Conservation (phyloP, 805 yeast genomes). For the Kuraishia piskuri region DNA sequence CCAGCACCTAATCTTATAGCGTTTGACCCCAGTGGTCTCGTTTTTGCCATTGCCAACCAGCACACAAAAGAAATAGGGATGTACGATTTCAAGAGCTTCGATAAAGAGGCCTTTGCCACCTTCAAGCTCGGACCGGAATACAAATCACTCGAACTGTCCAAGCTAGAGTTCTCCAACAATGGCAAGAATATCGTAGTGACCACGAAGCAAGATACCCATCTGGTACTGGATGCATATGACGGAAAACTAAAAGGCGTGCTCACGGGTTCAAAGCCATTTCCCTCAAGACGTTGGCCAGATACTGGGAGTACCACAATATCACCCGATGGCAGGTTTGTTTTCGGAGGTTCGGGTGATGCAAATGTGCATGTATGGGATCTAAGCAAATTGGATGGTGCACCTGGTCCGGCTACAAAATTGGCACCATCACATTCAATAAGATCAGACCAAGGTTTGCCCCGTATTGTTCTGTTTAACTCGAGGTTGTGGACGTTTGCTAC, state of each 20-base stretch:
- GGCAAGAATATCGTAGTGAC: conserved; percentile 30
- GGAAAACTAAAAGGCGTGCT: conserved; percentile 42
- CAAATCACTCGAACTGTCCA: conserved; percentile 8
- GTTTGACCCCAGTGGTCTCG: conserved; percentile 77
- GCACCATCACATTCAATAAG: conserved; percentile 12
- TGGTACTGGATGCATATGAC: conserved; percentile 61
- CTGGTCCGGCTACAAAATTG: conserved; percentile 5
- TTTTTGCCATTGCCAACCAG: conserved; percentile 60
- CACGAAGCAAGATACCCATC: conserved; percentile 18
- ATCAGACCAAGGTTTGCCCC: conserved; percentile 29
- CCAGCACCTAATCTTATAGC: conserved; percentile 52
- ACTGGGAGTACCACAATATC: conserved; percentile 52
- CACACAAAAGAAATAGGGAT: conserved; percentile 38
- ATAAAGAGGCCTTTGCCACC: conserved; percentile 45
- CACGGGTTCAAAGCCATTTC: conserved; percentile 39
- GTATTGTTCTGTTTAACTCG: conserved; percentile 53
- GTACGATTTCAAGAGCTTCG: conserved; percentile 53
- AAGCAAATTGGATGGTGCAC: neutral
- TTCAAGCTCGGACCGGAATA: conserved; percentile 25
- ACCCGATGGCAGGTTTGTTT: conserved; percentile 57
- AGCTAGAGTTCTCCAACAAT: conserved; percentile 34
- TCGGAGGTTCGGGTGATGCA: conserved; percentile 53
- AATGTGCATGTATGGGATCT: conserved; percentile 46
- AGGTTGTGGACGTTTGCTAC: conserved; percentile 51
- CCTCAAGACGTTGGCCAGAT: conserved; percentile 30